Conservation (phyloP, 768 basidiomycete species). For the Rhodocollybia butyracea region DNA sequence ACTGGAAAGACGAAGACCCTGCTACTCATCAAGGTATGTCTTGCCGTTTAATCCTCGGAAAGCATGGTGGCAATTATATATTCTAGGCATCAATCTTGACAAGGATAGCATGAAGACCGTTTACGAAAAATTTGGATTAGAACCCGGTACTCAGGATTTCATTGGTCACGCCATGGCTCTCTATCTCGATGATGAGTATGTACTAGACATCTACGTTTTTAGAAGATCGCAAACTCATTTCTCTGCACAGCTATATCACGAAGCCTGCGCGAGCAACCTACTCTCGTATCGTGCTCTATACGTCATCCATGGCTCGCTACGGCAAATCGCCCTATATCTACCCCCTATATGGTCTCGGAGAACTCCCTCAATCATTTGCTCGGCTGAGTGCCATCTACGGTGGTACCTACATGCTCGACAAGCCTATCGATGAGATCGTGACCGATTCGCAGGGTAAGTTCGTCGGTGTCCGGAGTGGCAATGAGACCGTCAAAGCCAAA, state of each 20-base stretch:
- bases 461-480: constrained; percentile 84
- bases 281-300: constrained; percentile 95
- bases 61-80: constrained; percentile 1
- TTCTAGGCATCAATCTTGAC: constrained; percentile 81
- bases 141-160: constrained; percentile 97
- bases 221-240: not conserved
- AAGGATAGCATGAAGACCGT: constrained; percentile 90
- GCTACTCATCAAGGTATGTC: constrained; percentile 89
- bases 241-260: constrained; percentile 72
- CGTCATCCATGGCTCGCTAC: constrained; percentile 97
- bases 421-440: constrained; percentile 87
- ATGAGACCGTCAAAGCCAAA: constrained; percentile 94
- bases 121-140: constrained; percentile 96
- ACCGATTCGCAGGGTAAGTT: constrained; percentile 86
- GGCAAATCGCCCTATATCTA: constrained; percentile 99
- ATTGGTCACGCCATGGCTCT: constrained; percentile 99
- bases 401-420: constrained; percentile 99
- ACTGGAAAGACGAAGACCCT: constrained; percentile 95
- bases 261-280: constrained; percentile 89
- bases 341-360: constrained; percentile 97
- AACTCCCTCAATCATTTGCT: constrained; percentile 97
- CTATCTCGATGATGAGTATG: constrained; percentile 95
- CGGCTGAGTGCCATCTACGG: constrained; percentile 98
- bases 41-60: not conserved
- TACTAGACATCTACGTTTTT: constrained; percentile 7